phyloP scores from a whole-genome alignment of 2,329 filamentous ascomycete species.

The Botrytis fabae region DNA sequence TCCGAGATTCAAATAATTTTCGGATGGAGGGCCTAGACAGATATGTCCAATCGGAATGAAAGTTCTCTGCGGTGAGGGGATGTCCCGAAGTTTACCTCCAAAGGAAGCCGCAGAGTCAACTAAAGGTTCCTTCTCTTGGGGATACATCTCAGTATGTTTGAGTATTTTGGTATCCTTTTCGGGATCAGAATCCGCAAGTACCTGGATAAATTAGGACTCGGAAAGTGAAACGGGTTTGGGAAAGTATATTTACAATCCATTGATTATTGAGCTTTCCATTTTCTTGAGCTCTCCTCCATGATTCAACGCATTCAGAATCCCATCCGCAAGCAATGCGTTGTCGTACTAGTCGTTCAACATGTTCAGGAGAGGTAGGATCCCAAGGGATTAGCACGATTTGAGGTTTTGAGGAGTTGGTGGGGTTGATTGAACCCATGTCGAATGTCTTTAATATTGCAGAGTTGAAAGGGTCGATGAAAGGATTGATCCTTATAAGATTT shows the following conservation, averaged over 20 bases:
- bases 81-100: conserved; percentile 27
- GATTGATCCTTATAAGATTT: conserved; percentile 7
- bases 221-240: background rate
- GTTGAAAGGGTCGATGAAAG: background rate
- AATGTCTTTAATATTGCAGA: background rate
- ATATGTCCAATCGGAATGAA: conserved; percentile 38
- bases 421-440: conserved; percentile 1
- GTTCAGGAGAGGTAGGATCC: conserved; percentile 45
- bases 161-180: conserved; percentile 28
- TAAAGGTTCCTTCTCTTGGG: conserved; percentile 28
- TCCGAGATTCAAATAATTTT: conserved; percentile 22
- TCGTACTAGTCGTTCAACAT: conserved; percentile 45
- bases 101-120: conserved; percentile 31
- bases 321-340: conserved; percentile 51
- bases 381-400: conserved; percentile 47
- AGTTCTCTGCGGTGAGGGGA: conserved; percentile 23
- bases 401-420: conserved; percentile 11
- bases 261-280: conserved; percentile 31
- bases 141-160: conserved; percentile 29
- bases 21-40: conserved; percentile 27
- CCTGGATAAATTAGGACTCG: conserved; percentile 24
- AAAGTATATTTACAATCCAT: conserved; percentile 31
- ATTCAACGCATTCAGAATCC: conserved; percentile 43
- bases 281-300: conserved; percentile 28
- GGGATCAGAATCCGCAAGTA: conserved; percentile 28